Conservation (phyloP, 805 yeast species). For the Saccharomyces eubayanus region DNA sequence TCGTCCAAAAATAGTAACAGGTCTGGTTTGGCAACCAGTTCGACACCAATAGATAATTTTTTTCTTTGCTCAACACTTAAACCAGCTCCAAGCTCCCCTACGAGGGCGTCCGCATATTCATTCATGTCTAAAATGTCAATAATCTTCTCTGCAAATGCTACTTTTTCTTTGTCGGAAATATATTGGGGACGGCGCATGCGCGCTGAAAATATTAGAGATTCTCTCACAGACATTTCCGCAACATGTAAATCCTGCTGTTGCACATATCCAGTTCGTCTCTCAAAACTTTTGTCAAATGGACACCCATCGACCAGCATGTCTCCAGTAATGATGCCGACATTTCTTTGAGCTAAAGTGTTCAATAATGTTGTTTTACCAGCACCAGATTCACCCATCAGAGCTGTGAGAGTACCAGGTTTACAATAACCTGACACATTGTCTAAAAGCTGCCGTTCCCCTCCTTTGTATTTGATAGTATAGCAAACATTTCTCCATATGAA, state of each 20-base stretch:
- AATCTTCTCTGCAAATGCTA: constrained; percentile 44
- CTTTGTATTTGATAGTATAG: constrained; percentile 30
- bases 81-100: constrained; percentile 38
- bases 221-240: constrained; percentile 30
- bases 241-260: constrained; percentile 50
- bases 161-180: constrained; percentile 33
- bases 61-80: constrained; percentile 38
- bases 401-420: constrained; percentile 51
- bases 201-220: constrained; percentile 41
- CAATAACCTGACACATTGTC: constrained; percentile 39
- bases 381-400: constrained; percentile 58
- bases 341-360: constrained; percentile 45
- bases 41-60: constrained; percentile 40
- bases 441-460: constrained; percentile 44
- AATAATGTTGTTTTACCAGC: constrained; percentile 56
- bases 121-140: constrained; percentile 44
- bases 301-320: constrained; percentile 48
- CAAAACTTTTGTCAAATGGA: constrained; percentile 41
- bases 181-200: constrained; percentile 43
- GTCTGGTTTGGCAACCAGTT: constrained; percentile 41
- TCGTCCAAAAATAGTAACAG: constrained; percentile 42
- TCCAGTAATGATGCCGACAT: constrained; percentile 47
- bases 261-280: constrained; percentile 48
- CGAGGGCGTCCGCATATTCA: constrained; percentile 46
- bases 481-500: constrained; percentile 30